Evolutionary conservation across 2,329 filamentous ascomycete species (phyloP), one percentile per base, ranked within the genome.

Genomic region (Phyllosticta capitalensis): DNA sequence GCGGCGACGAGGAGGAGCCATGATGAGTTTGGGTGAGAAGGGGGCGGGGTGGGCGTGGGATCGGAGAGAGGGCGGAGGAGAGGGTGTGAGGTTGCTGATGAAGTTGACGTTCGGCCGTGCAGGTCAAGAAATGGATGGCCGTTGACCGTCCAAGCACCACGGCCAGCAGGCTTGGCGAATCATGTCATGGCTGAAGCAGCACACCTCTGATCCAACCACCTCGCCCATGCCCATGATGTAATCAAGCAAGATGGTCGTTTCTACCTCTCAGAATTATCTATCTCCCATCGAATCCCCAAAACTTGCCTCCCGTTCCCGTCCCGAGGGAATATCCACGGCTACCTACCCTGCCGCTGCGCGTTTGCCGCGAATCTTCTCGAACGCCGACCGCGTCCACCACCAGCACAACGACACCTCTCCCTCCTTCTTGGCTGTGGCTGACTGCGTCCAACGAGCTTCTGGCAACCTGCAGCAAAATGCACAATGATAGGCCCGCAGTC

Each of bases 1-100:
- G 65, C 72, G 72, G 59, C 70, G 70, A 59, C 70, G 70, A 60
- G 66, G 66, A 60, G 70, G 64, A 59, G 72, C 70, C 72, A 74
- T 74, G 65, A 53, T 67, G 65, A 58, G 57, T 60, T 21, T 38
- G 30, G 10, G 54, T 52, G 49, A 28, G 30, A 52, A 49, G 54
- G 53, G 55, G 53, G 57, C 57, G 52, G 52, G 45, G 58, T 38
- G 58, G 53, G 58, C 30, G 30, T 38, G n/a, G n/a, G 65, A 52
- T 67, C 65, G 57, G 57, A 60, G 30, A 38, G 30, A 12, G 54
- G 52, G 49, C 21, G 30, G 38, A 49, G 54, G 58, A 56, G 54
- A 49, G 53, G 52, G 52, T 28, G n/a, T n/a, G n/a, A n/a, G n/a
- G 58, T 52, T 53, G 53, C 53, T 60, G 49, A 54, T 54, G 58